Percentiles rank a stretch among this genome's conserved stretches.
phyloP scores from a whole-genome alignment of 768 basidiomycete genomes.

The Russula sp. region DNA sequence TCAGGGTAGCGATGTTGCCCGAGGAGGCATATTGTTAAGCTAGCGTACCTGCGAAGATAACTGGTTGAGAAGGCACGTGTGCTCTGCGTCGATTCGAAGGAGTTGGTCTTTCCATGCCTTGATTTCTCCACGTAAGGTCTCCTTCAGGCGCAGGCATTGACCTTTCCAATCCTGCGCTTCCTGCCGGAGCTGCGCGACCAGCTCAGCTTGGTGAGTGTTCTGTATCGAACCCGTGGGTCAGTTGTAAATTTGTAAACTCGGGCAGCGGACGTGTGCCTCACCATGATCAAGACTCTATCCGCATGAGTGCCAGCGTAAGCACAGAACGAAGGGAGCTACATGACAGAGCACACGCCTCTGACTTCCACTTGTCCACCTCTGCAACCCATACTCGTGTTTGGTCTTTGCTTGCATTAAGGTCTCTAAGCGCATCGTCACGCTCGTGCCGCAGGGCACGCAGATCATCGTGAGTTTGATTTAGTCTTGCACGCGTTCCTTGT shows the following conservation, averaged over 20 bases:
- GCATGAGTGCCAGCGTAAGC: not conserved
- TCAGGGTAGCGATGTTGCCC: too few species aligned
- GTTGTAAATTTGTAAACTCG: not conserved
- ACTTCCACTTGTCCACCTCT: slow-evolving; percentile 23
- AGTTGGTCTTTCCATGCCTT: too few species aligned
- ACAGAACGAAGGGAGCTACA: not conserved
- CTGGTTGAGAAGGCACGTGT: too few species aligned
- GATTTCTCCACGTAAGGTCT: slow-evolving; percentile 30
- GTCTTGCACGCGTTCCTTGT: slow-evolving; percentile 17
- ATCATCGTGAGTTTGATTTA: slow-evolving; percentile 18
- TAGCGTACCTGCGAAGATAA: too few species aligned
- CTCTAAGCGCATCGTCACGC: slow-evolving; percentile 22
- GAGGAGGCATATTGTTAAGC: too few species aligned
- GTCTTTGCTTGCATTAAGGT: slow-evolving; percentile 11
- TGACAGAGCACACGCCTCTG: slow-evolving; percentile 12
- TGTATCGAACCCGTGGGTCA: slow-evolving; percentile 25
- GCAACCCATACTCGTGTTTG: slow-evolving; percentile 10
- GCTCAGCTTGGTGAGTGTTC: slow-evolving; percentile 56
- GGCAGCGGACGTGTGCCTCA: not conserved
- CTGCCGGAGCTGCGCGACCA: slow-evolving; percentile 54
- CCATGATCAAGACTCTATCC: slow-evolving; percentile 10
- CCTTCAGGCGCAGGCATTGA: slow-evolving; percentile 47
- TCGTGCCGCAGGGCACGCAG: slow-evolving; percentile 17
- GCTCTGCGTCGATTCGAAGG: too few species aligned
- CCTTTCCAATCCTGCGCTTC: slow-evolving; percentile 71